Evolutionary conservation across 2,329 filamentous ascomycete species (phyloP), one percentile per base, ranked within the genome.

Genomic region (Nigrograna mackinnonii): DNA sequence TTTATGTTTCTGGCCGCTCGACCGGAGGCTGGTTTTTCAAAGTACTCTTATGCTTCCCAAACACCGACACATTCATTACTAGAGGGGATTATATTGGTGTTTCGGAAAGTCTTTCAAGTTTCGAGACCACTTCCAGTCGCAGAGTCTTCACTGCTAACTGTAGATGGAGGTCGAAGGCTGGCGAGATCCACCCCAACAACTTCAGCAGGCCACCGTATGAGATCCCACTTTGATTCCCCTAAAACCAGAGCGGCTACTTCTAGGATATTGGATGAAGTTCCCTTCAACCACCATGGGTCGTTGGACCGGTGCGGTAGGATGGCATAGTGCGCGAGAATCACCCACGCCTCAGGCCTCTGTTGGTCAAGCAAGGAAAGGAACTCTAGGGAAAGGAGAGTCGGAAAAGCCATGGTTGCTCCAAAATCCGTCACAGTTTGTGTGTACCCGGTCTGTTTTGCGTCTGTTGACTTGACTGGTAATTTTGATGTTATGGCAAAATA

Each of bases 311-410:
- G 43, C 3, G 47, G 44, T 9, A 60, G 42, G 3, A 65, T 55
- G 4, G 49, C 59, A 32, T 52, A 61, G 46, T 63, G 62, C 18
- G 61, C 57, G 13, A 62, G 31, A 6, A 64, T 49, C 2, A 60
- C 50, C 56, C 58, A 62, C 14, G 60, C 55, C 35, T 63, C 55
- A 18, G 55, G 47, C 6, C 37, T 33, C 3, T 41, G 44, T 31
- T 55, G 39, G 28, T 60, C 60, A 6, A 65, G 37, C 3, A 62
- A 39, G 4, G 42, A 28, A 14, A 57, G 34, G 28, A 56, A 61
- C 3, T 46, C 47, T 3, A 43, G 32, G 6, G 54, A 45, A 24
- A 57, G 35, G 6, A 43, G 13, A 14, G 54, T 39, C 4, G 49
- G 41, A 47, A 54, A 62, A 20, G 45, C 35, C 7, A 66, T 39